A percentile compares a stretch with the other conserved stretches of the same genome.
phyloP scores from a whole-genome alignment of 1,139 yeast species.

The Suhomyces bokatorum region DNA sequence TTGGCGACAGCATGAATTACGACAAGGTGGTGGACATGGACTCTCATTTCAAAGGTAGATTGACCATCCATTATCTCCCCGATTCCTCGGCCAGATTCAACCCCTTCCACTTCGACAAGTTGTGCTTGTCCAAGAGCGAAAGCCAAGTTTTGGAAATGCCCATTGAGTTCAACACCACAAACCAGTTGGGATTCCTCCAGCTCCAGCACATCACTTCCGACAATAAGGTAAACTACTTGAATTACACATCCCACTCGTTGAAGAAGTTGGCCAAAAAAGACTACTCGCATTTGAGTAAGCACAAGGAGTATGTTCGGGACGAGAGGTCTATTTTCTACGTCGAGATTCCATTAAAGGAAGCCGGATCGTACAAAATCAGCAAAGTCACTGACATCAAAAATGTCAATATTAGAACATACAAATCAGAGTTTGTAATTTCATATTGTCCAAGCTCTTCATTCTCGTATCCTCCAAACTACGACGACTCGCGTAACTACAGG shows the following conservation, averaged over 20 bases:
- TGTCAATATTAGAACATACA: conserved; percentile 62
- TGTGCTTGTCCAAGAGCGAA: conserved; percentile 53
- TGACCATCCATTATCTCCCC: conserved; percentile 84
- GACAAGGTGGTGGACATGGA: conserved; percentile 57
- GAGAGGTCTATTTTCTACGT: conserved; percentile 45
- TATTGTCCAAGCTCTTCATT: conserved; percentile 74
- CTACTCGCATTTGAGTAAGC: conserved; percentile 34
- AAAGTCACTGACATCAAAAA: conserved; percentile 67
- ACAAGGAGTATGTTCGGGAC: conserved; percentile 23
- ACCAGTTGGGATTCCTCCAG: conserved; percentile 68
- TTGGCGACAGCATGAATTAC: conserved; percentile 54
- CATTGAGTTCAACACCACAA: conserved; percentile 77
- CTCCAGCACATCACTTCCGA: conserved; percentile 61
- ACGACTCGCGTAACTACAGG: conserved; percentile 38
- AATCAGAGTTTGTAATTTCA: conserved; percentile 66
- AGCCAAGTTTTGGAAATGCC: conserved; percentile 52
- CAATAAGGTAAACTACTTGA: conserved; percentile 47
- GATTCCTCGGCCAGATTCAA: conserved; percentile 86
- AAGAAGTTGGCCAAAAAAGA: conserved; percentile 44
- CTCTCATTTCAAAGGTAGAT: conserved; percentile 79
- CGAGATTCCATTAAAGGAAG: conserved; percentile 58
- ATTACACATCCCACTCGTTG: conserved; percentile 60
- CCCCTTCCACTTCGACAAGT: conserved; percentile 61
- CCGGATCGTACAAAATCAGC: conserved; percentile 73
- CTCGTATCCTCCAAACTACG: conserved; percentile 31